phyloP scores from a whole-genome alignment of 345 rosid species.

The Bruguiera gymnorhiza region DNA sequence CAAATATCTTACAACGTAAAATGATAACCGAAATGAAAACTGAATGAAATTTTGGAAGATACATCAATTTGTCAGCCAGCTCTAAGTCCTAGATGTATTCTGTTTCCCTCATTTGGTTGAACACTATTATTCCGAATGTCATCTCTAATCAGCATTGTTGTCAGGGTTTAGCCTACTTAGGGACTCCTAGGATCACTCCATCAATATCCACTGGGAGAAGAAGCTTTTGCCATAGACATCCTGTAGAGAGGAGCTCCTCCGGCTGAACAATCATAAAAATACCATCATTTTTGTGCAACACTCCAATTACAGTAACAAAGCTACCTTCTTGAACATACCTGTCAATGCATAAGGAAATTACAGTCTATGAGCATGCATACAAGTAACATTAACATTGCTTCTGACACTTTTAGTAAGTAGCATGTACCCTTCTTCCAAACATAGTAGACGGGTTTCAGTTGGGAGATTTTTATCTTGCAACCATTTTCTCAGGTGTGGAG shows the following conservation, averaged over 20 bases:
- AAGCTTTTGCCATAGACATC: conserved; percentile 46
- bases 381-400: not conserved
- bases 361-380: conserved; percentile 7
- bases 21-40: not conserved
- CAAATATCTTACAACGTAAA: not conserved
- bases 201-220: conserved; percentile 48
- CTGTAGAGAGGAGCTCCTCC: conserved; percentile 41
- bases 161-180: conserved; percentile 8
- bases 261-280: conserved; percentile 42
- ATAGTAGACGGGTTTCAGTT: conserved; percentile 38
- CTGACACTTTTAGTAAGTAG: no score
- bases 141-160: not conserved
- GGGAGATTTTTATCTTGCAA: conserved; percentile 43
- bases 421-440: conserved; percentile 51
- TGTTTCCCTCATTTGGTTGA: conserved; percentile 3
- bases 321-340: conserved; percentile 55
- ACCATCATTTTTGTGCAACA: conserved; percentile 32
- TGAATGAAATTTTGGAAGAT: not conserved
- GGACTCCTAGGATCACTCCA: conserved; percentile 39
- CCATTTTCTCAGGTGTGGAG: conserved; percentile 48
- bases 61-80: not conserved
- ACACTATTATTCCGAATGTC: conserved; percentile 15
- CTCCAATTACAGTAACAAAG: conserved; percentile 43
- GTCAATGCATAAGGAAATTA: conserved; percentile 14
- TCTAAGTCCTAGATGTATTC: not conserved